Conservation (phyloP, 768 basidiomycete species). For the Leccinum uliginosum region DNA sequence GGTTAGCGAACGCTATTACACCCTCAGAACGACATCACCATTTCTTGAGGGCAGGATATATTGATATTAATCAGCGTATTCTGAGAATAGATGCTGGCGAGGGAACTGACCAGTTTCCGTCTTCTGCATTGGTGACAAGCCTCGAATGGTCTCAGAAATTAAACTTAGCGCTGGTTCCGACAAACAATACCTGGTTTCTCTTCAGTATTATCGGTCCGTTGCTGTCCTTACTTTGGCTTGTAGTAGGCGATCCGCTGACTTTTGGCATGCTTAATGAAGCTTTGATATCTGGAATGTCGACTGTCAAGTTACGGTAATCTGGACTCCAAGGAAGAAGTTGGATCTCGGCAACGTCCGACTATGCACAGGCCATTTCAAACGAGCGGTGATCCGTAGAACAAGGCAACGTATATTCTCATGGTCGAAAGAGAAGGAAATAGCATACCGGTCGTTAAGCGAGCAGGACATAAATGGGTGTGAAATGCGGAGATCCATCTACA, state of each 20-base stretch:
- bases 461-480: constrained; percentile 67
- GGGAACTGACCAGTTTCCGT: constrained; percentile 58
- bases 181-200: constrained; percentile 23
- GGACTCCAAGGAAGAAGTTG: neutral
- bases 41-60: constrained; percentile 40
- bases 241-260: constrained; percentile 13
- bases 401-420: constrained; percentile 35
- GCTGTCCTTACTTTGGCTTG: constrained; percentile 1
- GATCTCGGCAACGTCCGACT: neutral
- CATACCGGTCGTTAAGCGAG: constrained; percentile 64
- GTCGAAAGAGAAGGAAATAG: constrained; percentile 29
- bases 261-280: constrained; percentile 36
- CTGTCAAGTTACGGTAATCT: neutral
- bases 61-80: constrained; percentile 16
- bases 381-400: constrained; percentile 22
- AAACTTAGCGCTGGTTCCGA: neutral
- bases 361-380: neutral
- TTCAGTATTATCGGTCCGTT: constrained; percentile 9
- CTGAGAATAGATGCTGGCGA: neutral
- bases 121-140: constrained; percentile 61
- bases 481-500: constrained; percentile 39
- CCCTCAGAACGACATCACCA: constrained; percentile 40
- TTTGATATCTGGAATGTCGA: neutral
- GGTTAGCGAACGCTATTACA: constrained; percentile 1
- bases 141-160: constrained; percentile 14